These are phyloP conservation scores for Candida glaebosa DNA, from an alignment of 805 yeast genomes.

Conservation along the genomic window DNA sequence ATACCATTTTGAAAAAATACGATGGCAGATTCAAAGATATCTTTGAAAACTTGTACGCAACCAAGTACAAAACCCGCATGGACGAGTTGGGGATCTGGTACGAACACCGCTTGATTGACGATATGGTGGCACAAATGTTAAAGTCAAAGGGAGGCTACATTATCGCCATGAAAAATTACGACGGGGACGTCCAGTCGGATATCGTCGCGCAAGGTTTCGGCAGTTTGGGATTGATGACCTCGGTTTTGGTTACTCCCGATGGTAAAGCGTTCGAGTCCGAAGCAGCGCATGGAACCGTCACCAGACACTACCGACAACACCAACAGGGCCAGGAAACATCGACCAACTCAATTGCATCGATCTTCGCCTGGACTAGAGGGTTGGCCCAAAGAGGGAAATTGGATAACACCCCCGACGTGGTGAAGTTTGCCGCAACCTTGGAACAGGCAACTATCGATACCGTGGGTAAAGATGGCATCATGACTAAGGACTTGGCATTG, in stretches of 20 bases:
- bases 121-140: conserved; percentile 98
- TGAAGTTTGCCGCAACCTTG: conserved; percentile 69
- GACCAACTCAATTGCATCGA: conserved; percentile 95
- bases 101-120: conserved; percentile 95
- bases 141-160: conserved; percentile 93
- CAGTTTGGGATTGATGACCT: conserved; percentile 94
- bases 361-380: conserved; percentile 96
- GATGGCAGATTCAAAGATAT: conserved; percentile 96
- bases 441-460: conserved; percentile 87
- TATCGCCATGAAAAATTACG: conserved; percentile 96
- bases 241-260: conserved; percentile 94
- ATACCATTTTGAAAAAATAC: conserved; percentile 89
- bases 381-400: conserved; percentile 87
- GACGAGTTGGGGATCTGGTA: conserved; percentile 87
- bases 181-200: conserved; percentile 96
- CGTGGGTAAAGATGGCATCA: conserved; percentile 76
- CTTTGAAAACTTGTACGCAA: conserved; percentile 76
- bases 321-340: conserved; percentile 97
- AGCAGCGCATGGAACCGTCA: conserved; percentile 99
- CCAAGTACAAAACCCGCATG: conserved; percentile 64
- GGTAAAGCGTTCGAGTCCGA: conserved; percentile 94
- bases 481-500: conserved; percentile 95
- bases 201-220: conserved; percentile 98
- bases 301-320: conserved; percentile 93
- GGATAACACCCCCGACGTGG: conserved; percentile 83